Percentiles rank a stretch among this genome's conserved stretches.
phyloP scores from a whole-genome alignment of 305 asterid species.

The Fraxinus paxiana region DNA sequence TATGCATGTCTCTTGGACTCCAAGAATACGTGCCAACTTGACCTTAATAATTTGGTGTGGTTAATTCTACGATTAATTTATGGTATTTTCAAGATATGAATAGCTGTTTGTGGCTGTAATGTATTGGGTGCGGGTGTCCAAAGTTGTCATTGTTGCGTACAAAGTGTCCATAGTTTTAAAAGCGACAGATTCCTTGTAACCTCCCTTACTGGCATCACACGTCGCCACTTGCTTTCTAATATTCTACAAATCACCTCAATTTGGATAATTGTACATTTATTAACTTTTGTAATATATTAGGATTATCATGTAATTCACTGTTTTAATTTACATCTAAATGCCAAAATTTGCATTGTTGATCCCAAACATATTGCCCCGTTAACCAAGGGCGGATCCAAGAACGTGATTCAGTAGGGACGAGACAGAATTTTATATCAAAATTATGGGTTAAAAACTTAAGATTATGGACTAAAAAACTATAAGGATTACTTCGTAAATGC shows the following conservation, averaged over 20 bases:
- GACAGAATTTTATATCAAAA: too few relatives aligned
- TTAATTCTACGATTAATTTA: too few relatives aligned
- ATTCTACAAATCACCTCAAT: neutral
- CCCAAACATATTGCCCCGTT: neutral
- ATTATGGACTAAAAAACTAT: too few relatives aligned
- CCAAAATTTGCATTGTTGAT: neutral
- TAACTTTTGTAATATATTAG: neutral
- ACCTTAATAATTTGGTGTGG: neutral
- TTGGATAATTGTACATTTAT: neutral
- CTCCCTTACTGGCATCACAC: slow-evolving; percentile 28
- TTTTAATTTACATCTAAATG: neutral
- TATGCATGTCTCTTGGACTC: too few relatives aligned
- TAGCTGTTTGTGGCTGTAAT: neutral
- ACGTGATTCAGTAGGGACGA: too few relatives aligned
- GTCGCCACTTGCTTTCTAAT: slow-evolving; percentile 27
- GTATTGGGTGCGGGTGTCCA: neutral
- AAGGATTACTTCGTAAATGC: too few relatives aligned
- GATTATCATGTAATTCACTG: neutral
- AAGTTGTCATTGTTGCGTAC: slow-evolving; percentile 32
- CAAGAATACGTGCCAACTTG: neutral
- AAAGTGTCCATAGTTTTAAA: neutral
- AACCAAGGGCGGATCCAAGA: too few relatives aligned
- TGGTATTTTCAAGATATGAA: neutral
- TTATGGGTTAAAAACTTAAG: too few relatives aligned
- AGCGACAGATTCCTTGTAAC: slow-evolving; percentile 24